Evolutionary conservation across 805 yeast genomes (phyloP), one percentile per base, ranked within the genome.

Genomic region (Saturnispora zaruensis): DNA sequence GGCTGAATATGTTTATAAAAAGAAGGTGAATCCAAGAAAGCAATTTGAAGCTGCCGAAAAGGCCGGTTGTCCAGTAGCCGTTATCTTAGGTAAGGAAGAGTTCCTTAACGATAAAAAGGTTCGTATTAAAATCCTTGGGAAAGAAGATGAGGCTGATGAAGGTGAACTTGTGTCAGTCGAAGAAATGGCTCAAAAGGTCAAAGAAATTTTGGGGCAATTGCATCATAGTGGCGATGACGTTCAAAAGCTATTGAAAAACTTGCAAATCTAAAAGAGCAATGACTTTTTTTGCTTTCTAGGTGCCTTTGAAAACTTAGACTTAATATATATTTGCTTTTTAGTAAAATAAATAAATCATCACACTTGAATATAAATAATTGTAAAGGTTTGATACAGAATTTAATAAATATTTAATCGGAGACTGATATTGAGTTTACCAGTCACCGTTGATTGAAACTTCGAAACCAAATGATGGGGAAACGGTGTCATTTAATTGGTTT

Each of bases 31-130:
- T 67, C 85, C 89, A 51, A 84, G 96, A 66, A 93, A 91, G 68
- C 99, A 93, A 71, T 93, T 93, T 56, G 98, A 91, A 60, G 95
- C 96, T 46, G 98, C 99, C 41, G 99, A 93, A 60, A 90, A 87
- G 69, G 73, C 88, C 2, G 98, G 96, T 23, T 87, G 95, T 59
- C 83, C 89, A 52, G 59, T 89, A 42, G 96, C 93, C 11, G 96
- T 93, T 41, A 93, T 93, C 57, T 73, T 93, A 51, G 99, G 99
- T 60, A 95, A 91, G 66, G 97, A 93, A 66, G 99, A 93, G 69
- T 89, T 70, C 60, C 18, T 42, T 9, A 78, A 81, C 18, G 80
- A 78, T 56, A 96, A 96, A 20, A 76, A 83, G 53, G 74, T 90
- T 52, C 82, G 96, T 72, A 82, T 93, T 53, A 93, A 93, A 74